Evolutionary conservation across 495 filamentous ascomycete species (phyloP).

Genomic region (Clohesyomyces aquaticus): DNA sequence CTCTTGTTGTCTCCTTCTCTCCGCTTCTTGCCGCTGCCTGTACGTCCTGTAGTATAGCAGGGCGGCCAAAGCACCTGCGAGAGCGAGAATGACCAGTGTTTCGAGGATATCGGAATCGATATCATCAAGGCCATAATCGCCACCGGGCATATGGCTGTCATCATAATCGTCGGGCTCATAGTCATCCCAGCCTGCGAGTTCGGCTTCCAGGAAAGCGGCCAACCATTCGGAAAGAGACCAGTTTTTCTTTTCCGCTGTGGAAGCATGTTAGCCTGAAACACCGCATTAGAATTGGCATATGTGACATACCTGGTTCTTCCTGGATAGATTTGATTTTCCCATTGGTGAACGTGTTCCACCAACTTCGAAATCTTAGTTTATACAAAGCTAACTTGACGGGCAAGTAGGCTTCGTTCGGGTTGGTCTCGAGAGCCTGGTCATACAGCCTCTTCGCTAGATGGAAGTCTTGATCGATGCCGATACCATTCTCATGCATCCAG

Average conservation of each 20-base stretch:
- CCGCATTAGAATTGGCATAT: no score
- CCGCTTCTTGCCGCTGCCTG: slow-evolving; percentile 51
- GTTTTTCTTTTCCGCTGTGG: slow-evolving; percentile 64
- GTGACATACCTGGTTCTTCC: slow-evolving; percentile 75
- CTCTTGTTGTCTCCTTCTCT: slow-evolving; percentile 50
- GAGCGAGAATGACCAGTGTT: slow-evolving; percentile 76
- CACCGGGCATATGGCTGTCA: slow-evolving; percentile 49
- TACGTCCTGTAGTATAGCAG: slow-evolving; percentile 85
- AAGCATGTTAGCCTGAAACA: slow-evolving; percentile 29
- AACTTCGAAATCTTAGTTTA: slow-evolving; percentile 81
- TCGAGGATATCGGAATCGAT: slow-evolving; percentile 80
- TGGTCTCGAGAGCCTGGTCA: slow-evolving; percentile 87
- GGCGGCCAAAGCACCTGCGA: slow-evolving; percentile 74
- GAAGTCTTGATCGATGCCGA: slow-evolving; percentile 92
- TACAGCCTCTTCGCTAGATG: slow-evolving; percentile 97
- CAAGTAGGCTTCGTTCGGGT: slow-evolving; percentile 83
- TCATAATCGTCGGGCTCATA: slow-evolving; percentile 57
- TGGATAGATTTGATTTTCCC: slow-evolving; percentile 88
- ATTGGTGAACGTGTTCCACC: slow-evolving; percentile 91
- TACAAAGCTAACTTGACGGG: slow-evolving; percentile 86
- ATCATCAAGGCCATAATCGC: slow-evolving; percentile 63
- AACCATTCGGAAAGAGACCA: slow-evolving; percentile 85
- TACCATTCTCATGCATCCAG: slow-evolving; percentile 99
- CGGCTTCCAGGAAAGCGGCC: slow-evolving; percentile 77
- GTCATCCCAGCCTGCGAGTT: slow-evolving; percentile 62